These are phyloP conservation scores for Leishmania tarentolae DNA, from an alignment of 208 protist genomes.

Conservation along the genomic window DNA sequence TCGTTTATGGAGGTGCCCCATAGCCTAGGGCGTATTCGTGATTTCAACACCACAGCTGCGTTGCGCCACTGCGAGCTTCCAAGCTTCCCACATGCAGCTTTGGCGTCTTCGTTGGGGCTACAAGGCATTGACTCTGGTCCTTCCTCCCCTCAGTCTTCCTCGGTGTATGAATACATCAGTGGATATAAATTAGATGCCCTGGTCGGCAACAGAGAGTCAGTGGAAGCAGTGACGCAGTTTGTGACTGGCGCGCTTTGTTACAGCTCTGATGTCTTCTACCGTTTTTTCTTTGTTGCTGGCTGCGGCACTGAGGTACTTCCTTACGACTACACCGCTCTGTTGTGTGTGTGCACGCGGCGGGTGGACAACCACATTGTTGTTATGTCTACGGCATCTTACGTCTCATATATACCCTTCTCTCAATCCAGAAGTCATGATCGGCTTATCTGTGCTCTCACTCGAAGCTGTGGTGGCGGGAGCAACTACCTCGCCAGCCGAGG, in stretches of 20 bases:
- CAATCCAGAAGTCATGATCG: conserved; percentile 37
- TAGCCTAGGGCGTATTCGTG: conserved; percentile 60
- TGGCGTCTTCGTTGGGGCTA: conserved; percentile 8
- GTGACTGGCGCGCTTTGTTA: conserved; percentile 7
- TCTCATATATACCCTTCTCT: conserved; percentile 70
- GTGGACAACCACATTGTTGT: conserved; percentile 13
- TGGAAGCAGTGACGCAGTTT: conserved; percentile 9
- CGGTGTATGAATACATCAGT: conserved; percentile 37
- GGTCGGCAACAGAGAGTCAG: not conserved
- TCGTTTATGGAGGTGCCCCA: conserved; percentile 67
- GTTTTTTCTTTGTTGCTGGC: conserved; percentile 52
- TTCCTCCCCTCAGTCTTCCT: not conserved
- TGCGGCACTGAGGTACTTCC: conserved; percentile 66
- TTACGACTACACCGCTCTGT: conserved; percentile 70
- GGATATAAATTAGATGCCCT: conserved; percentile 15
- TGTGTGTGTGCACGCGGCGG: conserved; percentile 53
- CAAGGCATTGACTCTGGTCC: not conserved
- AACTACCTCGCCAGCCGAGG: conserved; percentile 45
- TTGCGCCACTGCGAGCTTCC: conserved; percentile 34
- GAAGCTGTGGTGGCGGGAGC: conserved; percentile 27
- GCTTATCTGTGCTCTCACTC: conserved; percentile 40
- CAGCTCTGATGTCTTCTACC: conserved; percentile 29
- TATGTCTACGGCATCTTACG: conserved; percentile 44
- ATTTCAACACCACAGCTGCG: conserved; percentile 27
- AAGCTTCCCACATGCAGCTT: conserved; percentile 4